These are phyloP conservation scores for Pseudopyricularia cyperi DNA, from an alignment of 2,329 filamentous ascomycete species.

Conservation along the genomic window DNA sequence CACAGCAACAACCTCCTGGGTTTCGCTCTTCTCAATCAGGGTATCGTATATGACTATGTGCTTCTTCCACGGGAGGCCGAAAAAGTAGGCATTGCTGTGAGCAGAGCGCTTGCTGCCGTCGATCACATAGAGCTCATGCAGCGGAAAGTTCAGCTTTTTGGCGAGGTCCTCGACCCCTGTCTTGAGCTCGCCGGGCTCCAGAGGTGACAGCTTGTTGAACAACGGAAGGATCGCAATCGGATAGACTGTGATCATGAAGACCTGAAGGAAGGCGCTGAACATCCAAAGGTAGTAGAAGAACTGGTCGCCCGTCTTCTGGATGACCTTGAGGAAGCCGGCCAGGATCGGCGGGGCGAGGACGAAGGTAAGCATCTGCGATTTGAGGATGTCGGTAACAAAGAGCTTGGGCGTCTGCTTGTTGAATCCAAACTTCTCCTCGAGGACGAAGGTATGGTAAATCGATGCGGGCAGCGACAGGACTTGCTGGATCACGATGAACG, in stretches of 20 bases:
- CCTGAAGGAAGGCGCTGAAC: constrained; percentile 77
- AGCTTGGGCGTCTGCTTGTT: constrained; percentile 92
- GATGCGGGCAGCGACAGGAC: constrained; percentile 65
- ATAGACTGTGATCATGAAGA: constrained; percentile 93
- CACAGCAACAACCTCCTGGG: constrained; percentile 87
- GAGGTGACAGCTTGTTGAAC: constrained; percentile 95
- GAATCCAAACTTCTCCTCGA: constrained; percentile 96
- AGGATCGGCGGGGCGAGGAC: constrained; percentile 78
- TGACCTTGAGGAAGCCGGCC: constrained; percentile 82
- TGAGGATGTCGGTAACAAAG: constrained; percentile 83
- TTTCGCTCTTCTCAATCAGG: constrained; percentile 85
- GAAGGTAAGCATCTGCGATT: constrained; percentile 72
- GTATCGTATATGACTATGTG: constrained; percentile 99
- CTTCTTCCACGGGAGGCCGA: constrained; percentile 97
- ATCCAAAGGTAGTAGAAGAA: constrained; percentile 99
- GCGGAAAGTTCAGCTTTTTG: constrained; percentile 73
- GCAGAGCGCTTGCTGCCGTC: constrained; percentile 80
- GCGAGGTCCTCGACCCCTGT: constrained; percentile 75
- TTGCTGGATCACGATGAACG: constrained; percentile 73
- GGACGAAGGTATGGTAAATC: constrained; percentile 88
- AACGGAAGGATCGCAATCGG: constrained; percentile 86
- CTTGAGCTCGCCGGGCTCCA: constrained; percentile 80
- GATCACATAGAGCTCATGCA: constrained; percentile 88
- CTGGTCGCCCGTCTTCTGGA: constrained; percentile 81
- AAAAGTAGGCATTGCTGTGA: constrained; percentile 88